phyloP scores from a whole-genome alignment of 352 stramenopile genomes.

The Pythium dissimile region DNA sequence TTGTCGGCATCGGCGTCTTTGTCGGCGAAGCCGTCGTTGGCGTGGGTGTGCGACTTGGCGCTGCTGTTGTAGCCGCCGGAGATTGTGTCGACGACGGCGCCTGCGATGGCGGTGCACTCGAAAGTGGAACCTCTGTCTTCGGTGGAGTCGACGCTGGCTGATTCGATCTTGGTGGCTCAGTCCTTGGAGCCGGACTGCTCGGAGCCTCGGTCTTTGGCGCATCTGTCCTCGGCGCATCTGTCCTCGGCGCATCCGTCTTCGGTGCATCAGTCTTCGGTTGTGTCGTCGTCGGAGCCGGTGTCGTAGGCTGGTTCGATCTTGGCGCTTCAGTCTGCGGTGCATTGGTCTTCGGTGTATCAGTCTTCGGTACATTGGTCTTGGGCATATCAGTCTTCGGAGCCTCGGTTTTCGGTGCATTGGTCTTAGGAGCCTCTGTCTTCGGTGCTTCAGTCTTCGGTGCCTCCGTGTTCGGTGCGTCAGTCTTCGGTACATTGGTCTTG shows the following conservation, averaged over 20 bases:
- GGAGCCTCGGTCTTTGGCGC: background rate
- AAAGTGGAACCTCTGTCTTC: background rate
- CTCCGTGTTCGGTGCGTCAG: background rate
- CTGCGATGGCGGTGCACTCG: too few relatives aligned
- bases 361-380: too few relatives aligned
- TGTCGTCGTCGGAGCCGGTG: background rate
- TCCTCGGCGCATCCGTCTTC: too few relatives aligned
- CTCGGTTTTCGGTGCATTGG: background rate
- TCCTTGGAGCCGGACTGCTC: background rate
- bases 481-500: background rate
- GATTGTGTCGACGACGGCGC: background rate
- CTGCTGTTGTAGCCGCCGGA: too few relatives aligned
- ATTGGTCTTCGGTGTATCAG: background rate
- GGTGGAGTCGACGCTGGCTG: background rate
- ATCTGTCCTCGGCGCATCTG: background rate
- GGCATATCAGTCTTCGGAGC: too few relatives aligned
- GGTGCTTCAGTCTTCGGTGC: background rate
- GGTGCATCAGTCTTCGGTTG: background rate
- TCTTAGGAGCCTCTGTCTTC: too few relatives aligned
- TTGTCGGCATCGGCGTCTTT: background rate
- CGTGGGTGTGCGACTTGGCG: background rate
- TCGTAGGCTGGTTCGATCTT: background rate
- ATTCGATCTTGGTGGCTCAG: background rate
- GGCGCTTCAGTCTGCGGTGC: background rate
- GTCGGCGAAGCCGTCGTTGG: background rate